These are phyloP conservation scores for Trichothecium sympodiale DNA, from an alignment of 2,329 filamentous ascomycete genomes.

Conservation along the genomic window DNA sequence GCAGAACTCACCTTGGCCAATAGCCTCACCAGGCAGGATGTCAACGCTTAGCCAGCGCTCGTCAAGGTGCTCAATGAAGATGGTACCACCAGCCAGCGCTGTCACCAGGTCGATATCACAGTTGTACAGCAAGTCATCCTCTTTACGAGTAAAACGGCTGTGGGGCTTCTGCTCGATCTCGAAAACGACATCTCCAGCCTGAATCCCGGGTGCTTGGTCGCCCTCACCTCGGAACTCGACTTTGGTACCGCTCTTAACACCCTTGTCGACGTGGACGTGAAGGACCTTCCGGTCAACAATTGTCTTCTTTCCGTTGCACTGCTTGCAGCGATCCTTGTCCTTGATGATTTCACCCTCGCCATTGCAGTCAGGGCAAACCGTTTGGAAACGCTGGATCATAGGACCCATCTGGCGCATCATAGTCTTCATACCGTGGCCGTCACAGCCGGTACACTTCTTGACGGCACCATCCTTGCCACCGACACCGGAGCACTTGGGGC, in stretches of 20 bases:
- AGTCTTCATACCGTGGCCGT: slow-evolving; percentile 95
- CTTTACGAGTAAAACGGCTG: slow-evolving; percentile 84
- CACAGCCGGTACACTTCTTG: slow-evolving; percentile 81
- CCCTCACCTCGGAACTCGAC: slow-evolving; percentile 96
- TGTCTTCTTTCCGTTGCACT: slow-evolving; percentile 95
- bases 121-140: slow-evolving; percentile 91
- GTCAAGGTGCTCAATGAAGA: slow-evolving; percentile 93
- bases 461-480: slow-evolving; percentile 98
- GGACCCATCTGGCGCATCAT: slow-evolving; percentile 99
- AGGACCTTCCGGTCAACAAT: slow-evolving; percentile 95
- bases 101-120: slow-evolving; percentile 94
- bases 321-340: slow-evolving; percentile 96
- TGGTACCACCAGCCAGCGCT: slow-evolving; percentile 79
- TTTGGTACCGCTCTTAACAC: slow-evolving; percentile 88
- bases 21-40: slow-evolving; percentile 88
- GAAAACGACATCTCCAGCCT: slow-evolving; percentile 93
- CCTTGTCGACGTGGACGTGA: slow-evolving; percentile 93
- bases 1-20: slow-evolving; percentile 67
- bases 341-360: slow-evolving; percentile 95
- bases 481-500: slow-evolving; percentile 83
- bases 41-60: slow-evolving; percentile 93
- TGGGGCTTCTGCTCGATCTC: slow-evolving; percentile 99
- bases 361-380: slow-evolving; percentile 94
- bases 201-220: slow-evolving; percentile 85
- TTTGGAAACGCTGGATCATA: slow-evolving; percentile 99